Base-by-base conservation (phyloP, 1,284 basidiomycete genomes). In the Inonotus hispidus region DNA sequence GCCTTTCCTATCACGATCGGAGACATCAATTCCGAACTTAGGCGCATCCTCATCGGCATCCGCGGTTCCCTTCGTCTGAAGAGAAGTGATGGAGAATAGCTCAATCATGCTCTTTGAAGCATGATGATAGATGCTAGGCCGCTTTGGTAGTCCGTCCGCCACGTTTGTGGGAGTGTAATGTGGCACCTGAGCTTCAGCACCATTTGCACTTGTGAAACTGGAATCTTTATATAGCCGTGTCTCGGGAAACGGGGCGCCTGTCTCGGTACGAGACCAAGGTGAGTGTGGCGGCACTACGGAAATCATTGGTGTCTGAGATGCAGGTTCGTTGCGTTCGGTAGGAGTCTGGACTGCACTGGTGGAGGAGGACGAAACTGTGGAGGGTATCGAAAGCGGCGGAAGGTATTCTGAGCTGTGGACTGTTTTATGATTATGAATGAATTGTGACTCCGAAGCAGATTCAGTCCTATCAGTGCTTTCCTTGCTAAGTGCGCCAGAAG, bases 61-160 rank as follows among this genome's bases (percentile, higher is more conserved):
- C 65, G 16, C 65, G 21, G 16, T 35, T 53, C 38, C 21, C 49
- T 52, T 58, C 27, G 58, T 60, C 23, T 43, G 41, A 43, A 16
- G 19, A 43, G 68, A 63, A 4, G 68, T 63, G 56, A 68, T 27
- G 4, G 71, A 66, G n/a, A 70, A 64, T n/a, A 84, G 71, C 67
- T 84, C 77, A 64, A 81, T 69, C 78, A 83, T 80, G 54, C 79
- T 82, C 54, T 73, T 79, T 32, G 90, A 92, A 0, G 80, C 79
- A 32, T 83, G 85, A 55, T 81, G 79, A 68, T 85, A 86, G 64
- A 88, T 71, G 19, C 75, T 74, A 0, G 84, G 82, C 13, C 81
- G 77, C 37, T 50, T 58, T 25, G 19, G 53, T 45, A 37, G 10
- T 16, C n/a, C 21, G 39, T 27, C 29, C 53, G 41, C 41, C 41